phyloP scores from a whole-genome alignment of 2,329 filamentous ascomycete genomes.

The Graphilbum sp. region DNA sequence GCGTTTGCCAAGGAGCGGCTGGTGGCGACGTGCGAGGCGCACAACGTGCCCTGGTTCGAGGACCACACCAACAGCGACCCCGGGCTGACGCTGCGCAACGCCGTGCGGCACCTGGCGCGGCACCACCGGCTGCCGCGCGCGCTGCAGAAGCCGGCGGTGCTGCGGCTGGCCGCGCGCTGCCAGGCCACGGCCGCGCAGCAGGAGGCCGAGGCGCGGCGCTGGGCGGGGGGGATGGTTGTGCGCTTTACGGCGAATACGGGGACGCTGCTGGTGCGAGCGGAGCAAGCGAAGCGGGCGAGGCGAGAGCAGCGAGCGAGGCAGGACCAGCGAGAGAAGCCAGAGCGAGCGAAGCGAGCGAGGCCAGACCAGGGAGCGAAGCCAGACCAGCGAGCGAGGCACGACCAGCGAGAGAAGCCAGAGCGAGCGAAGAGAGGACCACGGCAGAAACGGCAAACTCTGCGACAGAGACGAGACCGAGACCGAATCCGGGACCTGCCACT shows the following conservation, averaged over 20 bases:
- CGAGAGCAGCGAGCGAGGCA: background rate
- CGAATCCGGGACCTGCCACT: too few species aligned
- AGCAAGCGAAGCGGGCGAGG: constrained; percentile 15
- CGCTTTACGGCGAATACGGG: constrained; percentile 31
- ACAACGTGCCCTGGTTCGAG: constrained; percentile 59
- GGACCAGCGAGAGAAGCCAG: background rate
- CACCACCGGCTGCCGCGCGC: constrained; percentile 49
- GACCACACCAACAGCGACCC: constrained; percentile 69
- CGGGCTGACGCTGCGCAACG: constrained; percentile 65
- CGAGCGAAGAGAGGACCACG: too few species aligned
- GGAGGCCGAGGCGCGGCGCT: constrained; percentile 33
- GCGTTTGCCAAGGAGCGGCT: constrained; percentile 56
- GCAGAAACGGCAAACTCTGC: too few species aligned
- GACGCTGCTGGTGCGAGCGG: constrained; percentile 22
- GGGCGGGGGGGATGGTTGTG: constrained; percentile 33
- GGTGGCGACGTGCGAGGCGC: constrained; percentile 56
- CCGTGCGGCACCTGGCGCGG: constrained; percentile 51
- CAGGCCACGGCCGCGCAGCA: constrained; percentile 24
- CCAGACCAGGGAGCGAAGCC: background rate
- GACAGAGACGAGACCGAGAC: too few species aligned
- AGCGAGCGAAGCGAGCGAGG: background rate
- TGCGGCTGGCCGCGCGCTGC: constrained; percentile 40
- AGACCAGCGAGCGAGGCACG: background rate
- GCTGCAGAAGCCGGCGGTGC: constrained; percentile 46
- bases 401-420: too few species aligned